These are phyloP conservation scores for Fusarium foetens DNA, from an alignment of 2,329 filamentous ascomycete species.

Conservation along the genomic window DNA sequence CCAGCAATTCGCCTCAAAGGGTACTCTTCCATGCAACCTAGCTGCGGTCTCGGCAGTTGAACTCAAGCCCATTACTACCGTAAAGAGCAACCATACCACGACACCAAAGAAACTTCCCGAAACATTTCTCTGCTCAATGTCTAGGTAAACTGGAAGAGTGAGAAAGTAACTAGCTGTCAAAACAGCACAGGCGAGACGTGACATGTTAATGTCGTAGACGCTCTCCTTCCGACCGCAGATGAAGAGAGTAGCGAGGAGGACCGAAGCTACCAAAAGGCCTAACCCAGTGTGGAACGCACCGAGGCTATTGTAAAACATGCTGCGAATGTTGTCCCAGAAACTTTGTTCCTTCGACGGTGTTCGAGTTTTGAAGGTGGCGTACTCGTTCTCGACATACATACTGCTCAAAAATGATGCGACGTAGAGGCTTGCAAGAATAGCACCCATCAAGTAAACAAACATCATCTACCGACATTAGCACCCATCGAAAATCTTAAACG, in stretches of 20 bases:
- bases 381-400: neutral
- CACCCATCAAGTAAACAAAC: neutral
- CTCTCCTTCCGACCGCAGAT: neutral
- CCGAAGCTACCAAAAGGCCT: fast-evolving
- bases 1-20: neutral
- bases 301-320: neutral
- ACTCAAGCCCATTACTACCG: neutral
- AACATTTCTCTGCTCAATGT: neutral
- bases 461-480: neutral
- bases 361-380: neutral
- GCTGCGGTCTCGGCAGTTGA: neutral
- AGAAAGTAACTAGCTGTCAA: fast-evolving
- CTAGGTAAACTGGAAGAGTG: neutral
- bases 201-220: neutral
- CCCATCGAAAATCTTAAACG: fast-evolving
- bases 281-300: neutral
- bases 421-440: neutral
- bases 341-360: fast-evolving
- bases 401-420: fast-evolving
- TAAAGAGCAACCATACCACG: neutral
- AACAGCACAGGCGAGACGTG: neutral
- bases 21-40: neutral
- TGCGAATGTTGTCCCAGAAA: neutral
- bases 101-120: neutral
- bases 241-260: neutral